Conservation (phyloP, 805 yeast genomes). For the Ogataea naganishii region DNA sequence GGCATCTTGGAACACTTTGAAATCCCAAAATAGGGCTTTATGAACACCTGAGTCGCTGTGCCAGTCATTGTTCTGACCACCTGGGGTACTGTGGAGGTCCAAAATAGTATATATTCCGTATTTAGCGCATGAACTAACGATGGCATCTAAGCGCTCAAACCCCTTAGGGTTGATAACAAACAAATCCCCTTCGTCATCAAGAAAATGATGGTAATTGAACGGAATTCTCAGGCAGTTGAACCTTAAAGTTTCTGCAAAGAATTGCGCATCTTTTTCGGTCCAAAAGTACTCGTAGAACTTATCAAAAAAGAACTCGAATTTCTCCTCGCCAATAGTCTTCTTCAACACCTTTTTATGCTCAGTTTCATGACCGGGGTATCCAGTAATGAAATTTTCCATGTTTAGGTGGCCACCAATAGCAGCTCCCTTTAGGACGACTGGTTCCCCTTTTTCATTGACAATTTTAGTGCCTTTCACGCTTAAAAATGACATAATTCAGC, state of each 20-base stretch:
- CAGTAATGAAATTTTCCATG: slow-evolving; percentile 50
- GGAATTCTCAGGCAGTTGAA: slow-evolving; percentile 42
- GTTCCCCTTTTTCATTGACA: slow-evolving; percentile 29
- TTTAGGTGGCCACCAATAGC: slow-evolving; percentile 44
- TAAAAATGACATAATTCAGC: slow-evolving; percentile 20
- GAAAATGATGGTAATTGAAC: slow-evolving; percentile 42
- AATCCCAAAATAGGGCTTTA: slow-evolving; percentile 41
- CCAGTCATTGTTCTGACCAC: slow-evolving; percentile 51
- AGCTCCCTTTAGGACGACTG: slow-evolving; percentile 37
- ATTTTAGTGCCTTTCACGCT: slow-evolving; percentile 38
- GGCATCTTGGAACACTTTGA: slow-evolving; percentile 38
- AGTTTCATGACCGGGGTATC: slow-evolving; percentile 45
- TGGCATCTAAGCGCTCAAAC: slow-evolving; percentile 32
- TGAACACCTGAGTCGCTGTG: slow-evolving; percentile 39
- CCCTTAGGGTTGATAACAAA: slow-evolving; percentile 34
- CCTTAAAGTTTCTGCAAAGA: slow-evolving; percentile 29
- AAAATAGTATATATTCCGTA: slow-evolving; percentile 39
- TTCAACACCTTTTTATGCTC: slow-evolving; percentile 36
- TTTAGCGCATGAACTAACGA: slow-evolving; percentile 34
- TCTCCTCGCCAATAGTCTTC: slow-evolving; percentile 35
- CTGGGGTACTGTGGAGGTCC: slow-evolving; percentile 42
- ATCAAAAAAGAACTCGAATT: slow-evolving; percentile 39
- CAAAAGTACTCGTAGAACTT: slow-evolving; percentile 46
- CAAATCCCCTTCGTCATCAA: slow-evolving; percentile 38
- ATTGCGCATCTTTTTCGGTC: slow-evolving; percentile 41